A percentile compares a stretch with the other conserved stretches of the same genome.
These are phyloP conservation scores for Trichosporon sp. DNA, from an alignment of 1,284 basidiomycete species.

Conservation along the genomic window DNA sequence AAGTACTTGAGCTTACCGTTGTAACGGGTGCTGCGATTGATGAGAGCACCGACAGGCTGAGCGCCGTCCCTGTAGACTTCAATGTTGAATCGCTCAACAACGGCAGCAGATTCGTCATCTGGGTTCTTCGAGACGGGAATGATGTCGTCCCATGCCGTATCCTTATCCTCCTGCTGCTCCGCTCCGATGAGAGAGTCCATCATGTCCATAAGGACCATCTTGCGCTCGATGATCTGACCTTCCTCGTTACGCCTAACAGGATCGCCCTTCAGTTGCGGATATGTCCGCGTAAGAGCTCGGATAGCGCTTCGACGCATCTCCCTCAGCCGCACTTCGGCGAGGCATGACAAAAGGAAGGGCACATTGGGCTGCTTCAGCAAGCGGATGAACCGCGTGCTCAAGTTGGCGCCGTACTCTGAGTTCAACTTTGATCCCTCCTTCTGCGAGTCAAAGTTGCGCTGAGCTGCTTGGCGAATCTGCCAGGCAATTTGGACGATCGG, in stretches of 20 bases:
- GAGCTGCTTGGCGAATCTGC: conserved; percentile 71
- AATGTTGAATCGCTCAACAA: conserved; percentile 38
- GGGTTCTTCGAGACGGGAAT: conserved; percentile 24
- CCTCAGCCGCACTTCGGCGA: conserved; percentile 53
- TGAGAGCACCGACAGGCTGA: conserved; percentile 47
- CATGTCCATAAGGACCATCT: conserved; percentile 31
- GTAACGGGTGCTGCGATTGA: conserved; percentile 57
- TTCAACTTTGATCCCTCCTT: conserved; percentile 52
- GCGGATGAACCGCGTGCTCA: conserved; percentile 57
- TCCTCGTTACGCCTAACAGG: conserved; percentile 33
- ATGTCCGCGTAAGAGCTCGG: conserved; percentile 50
- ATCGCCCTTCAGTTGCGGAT: conserved; percentile 46
- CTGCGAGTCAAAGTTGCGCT: conserved; percentile 61
- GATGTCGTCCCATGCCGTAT: conserved; percentile 43
- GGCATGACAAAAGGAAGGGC: conserved; percentile 53
- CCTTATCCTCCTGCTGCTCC: conserved; percentile 46
- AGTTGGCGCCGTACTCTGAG: conserved; percentile 53
- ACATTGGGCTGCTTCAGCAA: conserved; percentile 43
- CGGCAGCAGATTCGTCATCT: conserved; percentile 29
- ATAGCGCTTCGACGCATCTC: conserved; percentile 53
- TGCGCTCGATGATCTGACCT: conserved; percentile 34
- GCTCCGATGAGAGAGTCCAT: conserved; percentile 49
- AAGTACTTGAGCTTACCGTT: conserved; percentile 51
- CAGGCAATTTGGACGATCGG: conserved; percentile 76
- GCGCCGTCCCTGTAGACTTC: conserved; percentile 40